A percentile compares a stretch with the other conserved stretches of the same genome.
Evolutionary conservation across 805 yeast species (phyloP).

Genomic region (Ogataea trehaloabstinens): DNA sequence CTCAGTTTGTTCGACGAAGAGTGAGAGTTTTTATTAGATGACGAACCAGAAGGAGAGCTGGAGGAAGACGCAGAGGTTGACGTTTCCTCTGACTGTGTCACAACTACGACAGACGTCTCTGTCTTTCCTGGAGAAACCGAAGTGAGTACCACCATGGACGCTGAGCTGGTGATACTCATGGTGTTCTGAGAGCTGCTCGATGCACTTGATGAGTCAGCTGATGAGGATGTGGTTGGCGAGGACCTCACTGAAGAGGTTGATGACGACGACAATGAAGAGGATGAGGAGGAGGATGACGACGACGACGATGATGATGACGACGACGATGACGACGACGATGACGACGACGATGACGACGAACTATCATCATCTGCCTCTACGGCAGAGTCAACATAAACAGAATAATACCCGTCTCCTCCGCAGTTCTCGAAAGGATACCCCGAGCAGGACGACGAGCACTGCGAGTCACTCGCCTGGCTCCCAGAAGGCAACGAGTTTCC

Average conservation of each 20-base stretch:
- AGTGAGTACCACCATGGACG: slow-evolving; percentile 14
- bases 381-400: slow-evolving; percentile 41
- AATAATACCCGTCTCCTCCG: slow-evolving; percentile 50
- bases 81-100: slow-evolving; percentile 24
- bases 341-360: slow-evolving; percentile 13
- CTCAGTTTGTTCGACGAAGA: slow-evolving; percentile 17
- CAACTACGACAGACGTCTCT: slow-evolving; percentile 21
- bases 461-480: slow-evolving; percentile 23
- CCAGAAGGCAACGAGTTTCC: slow-evolving; percentile 45
- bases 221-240: slow-evolving; percentile 6
- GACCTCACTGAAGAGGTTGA: slow-evolving; percentile 10
- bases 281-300: slow-evolving; percentile 11
- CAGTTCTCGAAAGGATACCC: slow-evolving; percentile 68
- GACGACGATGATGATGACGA: slow-evolving; percentile 14
- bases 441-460: slow-evolving; percentile 49
- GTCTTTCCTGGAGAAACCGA: slow-evolving; percentile 23
- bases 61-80: slow-evolving; percentile 15
- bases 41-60: slow-evolving; percentile 11
- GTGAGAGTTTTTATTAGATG: slow-evolving; percentile 6
- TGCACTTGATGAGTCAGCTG: slow-evolving; percentile 10
- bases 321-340: slow-evolving; percentile 14
- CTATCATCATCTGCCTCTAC: slow-evolving; percentile 10
- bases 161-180: slow-evolving; percentile 17
- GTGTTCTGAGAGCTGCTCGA: slow-evolving; percentile 12
- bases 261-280: slow-evolving; percentile 15